Base-by-base conservation (phyloP, 192 early-diverging fungal genomes). In the Coemansia sp. region DNA sequence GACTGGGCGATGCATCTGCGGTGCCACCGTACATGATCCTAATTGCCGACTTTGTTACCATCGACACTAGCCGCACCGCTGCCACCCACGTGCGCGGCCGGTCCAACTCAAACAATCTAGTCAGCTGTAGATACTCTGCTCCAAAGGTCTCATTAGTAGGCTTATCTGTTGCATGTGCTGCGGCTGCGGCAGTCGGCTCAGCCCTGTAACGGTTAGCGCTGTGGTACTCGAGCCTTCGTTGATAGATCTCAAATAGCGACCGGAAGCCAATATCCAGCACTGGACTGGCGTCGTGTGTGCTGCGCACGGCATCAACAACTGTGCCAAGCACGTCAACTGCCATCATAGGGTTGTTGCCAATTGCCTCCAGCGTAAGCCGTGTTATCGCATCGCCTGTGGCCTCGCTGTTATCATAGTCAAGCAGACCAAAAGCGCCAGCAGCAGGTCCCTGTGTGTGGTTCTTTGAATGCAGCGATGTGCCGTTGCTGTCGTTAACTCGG, bases 331-430 rank as follows among this genome's bases (percentile, higher is more conserved):
- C 71, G 24, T 82, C 74, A 10, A 61, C 57, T 0, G 79, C 64
- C 19, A 63, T 36, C 21, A 58, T 52, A 10, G 53, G 24, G 20
- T 60, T 62, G 10, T 58, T 22, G 2, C 50, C 42, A 19, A 80
- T 71, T 5, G 78, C 78, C 19, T 29, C 32, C 2, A 68, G 63
- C 0, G 78, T 67, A 5, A 80, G 78, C n/a, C 53, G 36, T 2
- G 58, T 51, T 30, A 80, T 75, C 11, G 64, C 36, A 17, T 50
- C 54, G 59, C 72, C 74, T 5, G 78, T 75, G 0, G 66, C 60
- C 54, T 76, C 75, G 71, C 71, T 76, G 74, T 76, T 75, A 65
- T 82, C 79, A 31, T 75, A 80, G 31, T 80, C 78, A 51, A 80
- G 75, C 52, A 60, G 32, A 17, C 50, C 61, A 11, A 11, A 46